Evolutionary conservation across 768 basidiomycete genomes (phyloP), one percentile per base, ranked within the genome.

Genomic region (Brasilioporus rufonigricans): DNA sequence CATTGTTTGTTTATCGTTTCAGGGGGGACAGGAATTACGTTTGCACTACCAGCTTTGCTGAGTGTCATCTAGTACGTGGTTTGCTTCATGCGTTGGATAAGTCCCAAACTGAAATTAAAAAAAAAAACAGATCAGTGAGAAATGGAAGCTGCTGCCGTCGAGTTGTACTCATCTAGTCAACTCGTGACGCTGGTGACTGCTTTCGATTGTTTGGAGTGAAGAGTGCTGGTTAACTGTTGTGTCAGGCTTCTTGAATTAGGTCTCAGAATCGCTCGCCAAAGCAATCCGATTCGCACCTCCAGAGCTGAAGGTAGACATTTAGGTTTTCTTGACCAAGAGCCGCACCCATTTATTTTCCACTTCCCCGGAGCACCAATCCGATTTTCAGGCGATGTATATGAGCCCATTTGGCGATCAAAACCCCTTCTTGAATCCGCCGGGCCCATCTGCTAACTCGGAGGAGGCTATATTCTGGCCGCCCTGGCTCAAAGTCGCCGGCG

Each of bases 21-120:
- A 78, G 79, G 79, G 24, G 81, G 81, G 6, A 79, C 81, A 4
- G 81, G 82, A 0, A 69, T 81, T 11, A 71, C 80, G 3, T 81
- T 78, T 56, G 73, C 74, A 14, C 63, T 80, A 0, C 76, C 82
- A 10, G 62, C 78, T 21, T 66, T 83, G 21, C 58, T 78, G 31
- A 73, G 76, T 50, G 56, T 77, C 1, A 62, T 82, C 23, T 67
- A 71, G 80, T 79, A 58, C 47, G 72, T 61, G 13, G 5, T 52
- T 48, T 2, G 16, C 27, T 16, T 29, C 26, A 36, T 24, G 33
- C 29, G 10, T 44, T 31, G 3, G 12, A 4, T 5, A 3, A 23
- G 19, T 12, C 23, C 6, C 29, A 44, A 49, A 61, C 36, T 21
- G 16, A 53, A 18, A 19, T 9, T 16, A 40, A 32, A 26, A 6